Evolutionary conservation across 495 filamentous ascomycete species (phyloP), one percentile per base, ranked within the genome.

Genomic region (Poronia punctata): DNA sequence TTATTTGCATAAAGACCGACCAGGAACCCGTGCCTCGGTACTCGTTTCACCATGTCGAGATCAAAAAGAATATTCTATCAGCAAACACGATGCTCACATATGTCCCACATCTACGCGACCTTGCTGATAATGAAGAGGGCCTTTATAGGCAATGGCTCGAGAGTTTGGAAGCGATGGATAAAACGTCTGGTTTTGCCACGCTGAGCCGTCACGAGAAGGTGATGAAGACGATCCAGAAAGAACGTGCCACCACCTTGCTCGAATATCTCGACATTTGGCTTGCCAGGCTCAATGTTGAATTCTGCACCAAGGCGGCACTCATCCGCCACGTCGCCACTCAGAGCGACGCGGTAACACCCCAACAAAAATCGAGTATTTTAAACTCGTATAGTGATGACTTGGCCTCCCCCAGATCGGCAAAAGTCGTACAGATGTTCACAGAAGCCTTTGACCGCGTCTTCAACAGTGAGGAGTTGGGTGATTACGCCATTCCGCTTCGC

Each of bases 11-110:
- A 42, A 62, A 61, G 36, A 61, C 64, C 5, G 52, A 65, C 35
- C 57, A 50, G 29, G 62, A 62, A 9, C 50, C 52, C 4, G 64
- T 66, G 3, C 68, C 68, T 14, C 40, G 49, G 6, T 72, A 72
- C 40, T 43, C 60, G 17, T 71, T 69, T 34, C 68, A 71, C 32
- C 66, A 70, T 44, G 64, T 70, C n/a, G 66, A 71, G 42, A 63
- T 72, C n/a, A 57, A 45, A 43, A 71, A 66, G 27, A 71, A 71
- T 29, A 65, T 72, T 10, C 61, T 70, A 20, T 62, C 66, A 1
- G 63, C 67, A 0, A 67, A 72, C 47, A 67, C 67, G 10, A 65
- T 65, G 59, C 63, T 71, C 26, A 68, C 58, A 23, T 72, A 68
- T 39, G 62, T 70, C 4, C 68, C 68, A 6, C 67, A 72, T 46